These are phyloP conservation scores for Aspergillus sp. DNA, from an alignment of 2,329 filamentous ascomycete species.

Conservation along the genomic window DNA sequence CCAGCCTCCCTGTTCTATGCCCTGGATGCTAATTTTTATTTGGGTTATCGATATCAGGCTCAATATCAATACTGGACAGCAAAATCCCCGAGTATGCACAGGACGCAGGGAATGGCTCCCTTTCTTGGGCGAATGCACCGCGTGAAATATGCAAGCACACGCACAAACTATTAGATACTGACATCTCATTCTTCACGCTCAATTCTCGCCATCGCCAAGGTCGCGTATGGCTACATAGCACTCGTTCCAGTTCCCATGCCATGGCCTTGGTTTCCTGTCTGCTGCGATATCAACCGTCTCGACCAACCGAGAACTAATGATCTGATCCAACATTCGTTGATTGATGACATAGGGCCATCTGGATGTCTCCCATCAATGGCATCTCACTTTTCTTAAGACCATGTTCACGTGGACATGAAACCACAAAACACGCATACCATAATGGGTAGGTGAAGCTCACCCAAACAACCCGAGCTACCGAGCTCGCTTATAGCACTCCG, in stretches of 20 bases:
- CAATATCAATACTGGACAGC: background rate
- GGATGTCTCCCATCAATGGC: no score
- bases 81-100: slow-evolving; percentile 1
- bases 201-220: background rate
- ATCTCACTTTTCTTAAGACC: no score
- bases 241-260: background rate
- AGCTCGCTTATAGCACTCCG: no score
- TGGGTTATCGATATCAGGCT: background rate
- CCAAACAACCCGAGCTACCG: no score
- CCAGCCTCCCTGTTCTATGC: slow-evolving; percentile 4
- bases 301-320: no score
- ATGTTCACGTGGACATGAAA: no score
- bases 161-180: background rate
- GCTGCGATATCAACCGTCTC: no score
- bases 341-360: no score
- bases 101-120: slow-evolving; percentile 1
- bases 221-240: background rate
- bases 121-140: background rate
- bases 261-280: no score
- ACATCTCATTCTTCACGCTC: background rate
- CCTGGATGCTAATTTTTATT: background rate
- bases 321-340: no score
- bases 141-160: background rate
- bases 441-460: no score
- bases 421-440: no score